A percentile compares a stretch with the other conserved stretches of the same genome.
Evolutionary conservation across 73 alveolate genomes (phyloP).

Genomic region (Loxodes magnus): DNA sequence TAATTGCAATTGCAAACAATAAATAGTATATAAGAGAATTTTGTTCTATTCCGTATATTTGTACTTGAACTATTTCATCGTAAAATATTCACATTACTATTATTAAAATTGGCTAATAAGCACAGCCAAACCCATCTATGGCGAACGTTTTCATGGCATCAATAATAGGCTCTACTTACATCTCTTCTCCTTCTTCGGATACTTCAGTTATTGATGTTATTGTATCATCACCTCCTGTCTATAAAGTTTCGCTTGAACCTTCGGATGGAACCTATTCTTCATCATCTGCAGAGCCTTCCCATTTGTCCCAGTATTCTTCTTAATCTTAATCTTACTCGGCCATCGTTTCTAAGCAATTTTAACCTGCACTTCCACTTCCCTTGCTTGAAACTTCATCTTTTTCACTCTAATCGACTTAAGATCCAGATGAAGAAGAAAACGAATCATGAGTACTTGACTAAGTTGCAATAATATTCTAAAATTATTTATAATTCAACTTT

Average conservation of each 20-base stretch:
- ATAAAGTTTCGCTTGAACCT: too few relatives aligned
- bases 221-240: conserved; percentile 11
- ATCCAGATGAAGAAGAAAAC: not conserved
- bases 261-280: not conserved
- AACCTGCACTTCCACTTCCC: not conserved
- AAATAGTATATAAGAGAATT: conserved; percentile 57
- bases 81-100: conserved; percentile 56
- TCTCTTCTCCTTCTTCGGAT: conserved; percentile 28
- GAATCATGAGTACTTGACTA: too few relatives aligned
- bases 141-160: conserved; percentile 29
- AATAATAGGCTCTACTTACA: conserved; percentile 43
- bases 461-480: too few relatives aligned
- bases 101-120: conserved; percentile 40
- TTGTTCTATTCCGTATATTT: conserved; percentile 51
- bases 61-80: conserved; percentile 56
- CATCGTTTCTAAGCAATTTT: not conserved
- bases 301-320: conserved; percentile 1
- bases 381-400: not conserved
- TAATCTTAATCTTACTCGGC: not conserved
- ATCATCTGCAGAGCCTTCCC: too few relatives aligned
- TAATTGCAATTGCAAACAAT: conserved; percentile 51
- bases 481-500: too few relatives aligned
- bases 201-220: conserved; percentile 14
- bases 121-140: conserved; percentile 24
- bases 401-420: not conserved